Conservation (phyloP, 2,329 filamentous ascomycete species). For the Pyrenochaeta sp. region DNA sequence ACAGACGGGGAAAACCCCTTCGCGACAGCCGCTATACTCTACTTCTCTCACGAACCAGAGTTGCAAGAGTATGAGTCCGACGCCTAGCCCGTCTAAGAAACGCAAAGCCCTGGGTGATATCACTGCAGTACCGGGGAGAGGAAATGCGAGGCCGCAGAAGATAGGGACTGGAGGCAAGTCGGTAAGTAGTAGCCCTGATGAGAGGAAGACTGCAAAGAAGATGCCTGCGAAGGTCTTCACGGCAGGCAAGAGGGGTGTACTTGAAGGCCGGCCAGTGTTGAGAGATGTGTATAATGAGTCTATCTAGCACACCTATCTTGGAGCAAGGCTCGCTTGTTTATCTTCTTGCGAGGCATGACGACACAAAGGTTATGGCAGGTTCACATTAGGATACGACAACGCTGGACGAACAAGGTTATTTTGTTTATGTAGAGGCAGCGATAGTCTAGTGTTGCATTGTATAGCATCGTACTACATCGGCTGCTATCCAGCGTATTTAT, state of each 20-base stretch:
- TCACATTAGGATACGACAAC: not conserved
- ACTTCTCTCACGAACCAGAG: not conserved
- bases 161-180: conserved; percentile 31
- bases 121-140: conserved; percentile 10
- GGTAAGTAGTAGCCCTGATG: conserved; percentile 30
- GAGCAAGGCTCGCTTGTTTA: not conserved
- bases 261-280: conserved; percentile 73
- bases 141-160: conserved; percentile 25
- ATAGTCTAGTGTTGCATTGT: not conserved
- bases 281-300: conserved; percentile 77
- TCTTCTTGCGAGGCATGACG: not conserved
- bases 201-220: conserved; percentile 50
- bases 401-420: not conserved
- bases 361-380: not conserved
- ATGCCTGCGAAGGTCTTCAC: conserved; percentile 68
- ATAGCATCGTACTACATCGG: not conserved
- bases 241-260: conserved; percentile 62
- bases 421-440: not conserved
- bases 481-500: conserved; percentile 8
- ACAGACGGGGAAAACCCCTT: conserved; percentile 30
- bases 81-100: conserved; percentile 45
- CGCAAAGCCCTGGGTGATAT: conserved; percentile 40
- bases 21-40: conserved; percentile 1
- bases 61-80: conserved; percentile 10
- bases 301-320: conserved; percentile 4